Evolutionary conservation across 345 rosid genomes (phyloP), one percentile per base, ranked within the genome.

Genomic region (Gynandropsis gynandra): DNA sequence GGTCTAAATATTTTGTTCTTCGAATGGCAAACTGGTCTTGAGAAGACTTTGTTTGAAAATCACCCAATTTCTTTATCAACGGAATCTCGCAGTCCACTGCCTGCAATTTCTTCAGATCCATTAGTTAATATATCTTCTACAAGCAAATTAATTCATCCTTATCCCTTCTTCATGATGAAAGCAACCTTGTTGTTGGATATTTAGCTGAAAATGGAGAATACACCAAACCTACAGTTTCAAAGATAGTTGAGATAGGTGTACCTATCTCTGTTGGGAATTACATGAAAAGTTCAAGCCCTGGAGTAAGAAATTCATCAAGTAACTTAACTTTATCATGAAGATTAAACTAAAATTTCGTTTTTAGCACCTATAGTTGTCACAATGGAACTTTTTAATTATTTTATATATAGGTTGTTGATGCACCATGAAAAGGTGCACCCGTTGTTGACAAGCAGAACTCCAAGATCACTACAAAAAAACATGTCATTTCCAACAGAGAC

Each of bases 171-270:
- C 74, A 68, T 47, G 80, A 67, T 56, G 92, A 69, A 24, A 72
- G 45, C 12, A 68, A 56, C 32, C 52, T 61, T 21, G 39, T 59
- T 47, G 79, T 73, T 64, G 80, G 68, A 61, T 68, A 71, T 63
- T 47, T 63, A 55, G 54, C 62, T 16, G 69, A 61, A 44, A 54
- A 61, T 57, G 79, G 73, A 34, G 82, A 60, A 60, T 70, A 78
- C 42, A 66, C 87, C 54, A 79, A 69, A 50, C 56, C 66, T 51
- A 67, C 73, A 2, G 78, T 74, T 20, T 13, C 94, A 16, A 95
- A 92, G 68, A 92, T 92, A 47, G 78, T 76, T 70, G 99, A 92
- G 75, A 80, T 92, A 48, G 97, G 85, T 36, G 76, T 76, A 54
- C 87, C 94, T 59, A 63, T 77, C 49, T 78, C 98, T 14, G 78